Evolutionary conservation across 2,329 filamentous ascomycete genomes (phyloP).

Genomic region (Xylariaceae sp.): DNA sequence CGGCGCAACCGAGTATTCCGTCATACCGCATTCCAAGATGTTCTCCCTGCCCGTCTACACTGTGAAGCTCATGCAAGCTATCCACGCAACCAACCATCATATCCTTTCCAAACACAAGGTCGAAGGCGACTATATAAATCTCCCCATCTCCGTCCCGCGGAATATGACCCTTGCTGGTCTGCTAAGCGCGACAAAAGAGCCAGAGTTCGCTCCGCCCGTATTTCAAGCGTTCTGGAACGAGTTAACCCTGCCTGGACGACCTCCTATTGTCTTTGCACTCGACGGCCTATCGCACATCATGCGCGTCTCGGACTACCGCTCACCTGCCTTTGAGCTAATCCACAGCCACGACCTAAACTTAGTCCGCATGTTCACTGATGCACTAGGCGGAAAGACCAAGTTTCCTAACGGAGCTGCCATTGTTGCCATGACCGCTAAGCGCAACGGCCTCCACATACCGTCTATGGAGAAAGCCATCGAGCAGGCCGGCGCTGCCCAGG

Average conservation of each 20-base stretch:
- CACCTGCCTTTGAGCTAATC: constrained; percentile 65
- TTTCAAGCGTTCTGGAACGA: constrained; percentile 81
- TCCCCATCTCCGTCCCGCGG: constrained; percentile 55
- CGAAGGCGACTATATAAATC: constrained; percentile 47
- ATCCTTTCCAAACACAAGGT: constrained; percentile 54
- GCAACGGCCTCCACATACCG: constrained; percentile 61
- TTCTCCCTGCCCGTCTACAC: constrained; percentile 80
- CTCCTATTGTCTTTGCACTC: constrained; percentile 64
- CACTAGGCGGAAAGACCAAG: constrained; percentile 56
- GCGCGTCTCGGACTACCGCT: constrained; percentile 71
- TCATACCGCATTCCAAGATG: constrained; percentile 56
- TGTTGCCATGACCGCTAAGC: constrained; percentile 68
- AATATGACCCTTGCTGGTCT: constrained; percentile 63
- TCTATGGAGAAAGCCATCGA: constrained; percentile 66
- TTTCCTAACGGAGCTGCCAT: constrained; percentile 74
- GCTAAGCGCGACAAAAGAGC: constrained; percentile 66
- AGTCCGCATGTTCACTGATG: constrained; percentile 68
- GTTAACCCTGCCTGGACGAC: constrained; percentile 50
- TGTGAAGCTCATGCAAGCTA: constrained; percentile 67
- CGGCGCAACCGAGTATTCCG: constrained; percentile 75
- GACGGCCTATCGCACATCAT: constrained; percentile 83
- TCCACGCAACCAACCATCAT: constrained; percentile 65
- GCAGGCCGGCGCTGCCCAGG: constrained; percentile 45
- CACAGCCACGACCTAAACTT: constrained; percentile 83
- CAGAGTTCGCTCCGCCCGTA: constrained; percentile 73